Percentiles rank a stretch among this genome's conserved stretches.
phyloP scores from a whole-genome alignment of 2,329 filamentous ascomycete genomes.

The Dothideomycetidae sp. region DNA sequence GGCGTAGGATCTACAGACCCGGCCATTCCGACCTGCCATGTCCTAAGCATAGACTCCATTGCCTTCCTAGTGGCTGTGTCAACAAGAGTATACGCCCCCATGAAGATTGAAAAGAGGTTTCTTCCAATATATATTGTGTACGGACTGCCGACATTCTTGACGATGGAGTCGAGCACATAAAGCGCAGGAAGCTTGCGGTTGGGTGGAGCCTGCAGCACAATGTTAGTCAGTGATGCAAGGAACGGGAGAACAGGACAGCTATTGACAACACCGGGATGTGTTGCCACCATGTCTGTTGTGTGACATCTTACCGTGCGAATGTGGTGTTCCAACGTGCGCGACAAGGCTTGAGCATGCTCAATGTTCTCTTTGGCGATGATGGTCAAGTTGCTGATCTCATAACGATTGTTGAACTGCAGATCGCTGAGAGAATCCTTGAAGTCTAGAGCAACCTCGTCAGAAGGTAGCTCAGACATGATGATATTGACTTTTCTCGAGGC shows the following conservation, averaged over 20 bases:
- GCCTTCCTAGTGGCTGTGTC: conserved; percentile 70
- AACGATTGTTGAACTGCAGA: conserved; percentile 76
- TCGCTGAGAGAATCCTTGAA: conserved; percentile 89
- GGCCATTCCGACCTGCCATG: conserved; percentile 93
- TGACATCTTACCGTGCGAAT: conserved; percentile 72
- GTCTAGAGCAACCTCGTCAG: conserved; percentile 85
- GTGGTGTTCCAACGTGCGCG: conserved; percentile 77
- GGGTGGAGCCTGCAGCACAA: conserved; percentile 54
- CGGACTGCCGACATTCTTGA: conserved; percentile 95
- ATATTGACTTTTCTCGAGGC: no score
- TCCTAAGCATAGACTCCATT: conserved; percentile 94
- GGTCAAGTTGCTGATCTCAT: conserved; percentile 94
- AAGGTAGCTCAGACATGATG: conserved; percentile 49
- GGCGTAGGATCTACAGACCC: conserved; percentile 86
- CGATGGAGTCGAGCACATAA: conserved; percentile 94
- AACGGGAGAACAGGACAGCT: not conserved
- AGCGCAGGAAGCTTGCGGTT: conserved; percentile 86
- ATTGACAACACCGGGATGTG: not conserved
- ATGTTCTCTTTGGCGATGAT: conserved; percentile 96
- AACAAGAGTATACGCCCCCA: conserved; percentile 88
- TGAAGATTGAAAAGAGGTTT: conserved; percentile 85
- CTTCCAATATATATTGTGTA: conserved; percentile 92
- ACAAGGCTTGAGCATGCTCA: conserved; percentile 86
- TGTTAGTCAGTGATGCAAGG: not conserved
- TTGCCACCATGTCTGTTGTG: no score